A percentile compares a stretch with the other conserved stretches of the same genome.
These are phyloP conservation scores for Saturnispora galanensis DNA, from an alignment of 805 yeast species.

Conservation along the genomic window DNA sequence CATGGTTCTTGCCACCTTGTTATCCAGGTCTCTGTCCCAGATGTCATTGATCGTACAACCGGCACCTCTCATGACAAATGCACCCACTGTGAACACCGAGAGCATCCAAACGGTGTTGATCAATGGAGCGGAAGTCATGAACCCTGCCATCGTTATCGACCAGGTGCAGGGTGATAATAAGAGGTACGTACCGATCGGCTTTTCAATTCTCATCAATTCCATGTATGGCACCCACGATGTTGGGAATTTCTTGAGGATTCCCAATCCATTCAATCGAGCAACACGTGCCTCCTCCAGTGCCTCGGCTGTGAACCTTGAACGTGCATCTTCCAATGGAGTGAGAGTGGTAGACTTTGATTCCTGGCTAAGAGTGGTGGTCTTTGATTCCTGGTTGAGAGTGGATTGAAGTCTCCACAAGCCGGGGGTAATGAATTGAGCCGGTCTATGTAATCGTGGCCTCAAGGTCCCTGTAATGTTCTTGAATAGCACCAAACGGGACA, in stretches of 20 bases:
- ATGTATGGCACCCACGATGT: constrained; percentile 77
- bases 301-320: constrained; percentile 26
- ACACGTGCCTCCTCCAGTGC: constrained; percentile 42
- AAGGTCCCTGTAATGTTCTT: too few species aligned
- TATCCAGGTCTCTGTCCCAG: constrained; percentile 73
- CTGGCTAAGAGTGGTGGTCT: neutral
- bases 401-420: neutral
- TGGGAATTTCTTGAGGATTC: constrained; percentile 56
- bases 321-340: constrained; percentile 2
- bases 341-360: neutral
- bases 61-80: constrained; percentile 91
- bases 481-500: too few species aligned
- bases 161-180: constrained; percentile 80
- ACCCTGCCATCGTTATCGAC: constrained; percentile 89
- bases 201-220: constrained; percentile 82
- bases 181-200: constrained; percentile 91
- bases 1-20: constrained; percentile 76
- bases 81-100: constrained; percentile 70
- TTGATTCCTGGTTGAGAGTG: neutral
- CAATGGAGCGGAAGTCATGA: constrained; percentile 58
- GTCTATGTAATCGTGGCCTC: too few species aligned
- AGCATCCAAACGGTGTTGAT: constrained; percentile 51
- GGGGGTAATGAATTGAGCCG: too few species aligned
- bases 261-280: constrained; percentile 38
- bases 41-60: constrained; percentile 95